A percentile compares a stretch with the other conserved stretches of the same genome.
These are phyloP conservation scores for Lentinula lateritia DNA, from an alignment of 768 basidiomycete species.

Conservation along the genomic window DNA sequence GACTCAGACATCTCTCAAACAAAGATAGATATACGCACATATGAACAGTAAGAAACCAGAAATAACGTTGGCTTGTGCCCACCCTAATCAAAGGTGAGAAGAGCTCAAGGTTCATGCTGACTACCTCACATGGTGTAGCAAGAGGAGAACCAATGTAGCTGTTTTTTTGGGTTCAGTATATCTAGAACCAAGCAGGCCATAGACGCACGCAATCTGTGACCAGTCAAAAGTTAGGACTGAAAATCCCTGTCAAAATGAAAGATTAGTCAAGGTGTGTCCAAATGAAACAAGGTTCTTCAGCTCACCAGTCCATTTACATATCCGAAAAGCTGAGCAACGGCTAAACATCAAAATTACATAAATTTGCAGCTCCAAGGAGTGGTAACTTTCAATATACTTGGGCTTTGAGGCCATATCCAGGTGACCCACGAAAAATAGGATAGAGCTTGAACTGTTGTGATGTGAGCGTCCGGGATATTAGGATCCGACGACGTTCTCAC, in stretches of 20 bases:
- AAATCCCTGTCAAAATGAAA: background rate
- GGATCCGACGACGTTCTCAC: conserved; percentile 15
- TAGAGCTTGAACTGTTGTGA: conserved; percentile 36
- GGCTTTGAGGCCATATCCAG: conserved; percentile 44
- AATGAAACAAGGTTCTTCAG: background rate
- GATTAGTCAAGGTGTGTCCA: background rate
- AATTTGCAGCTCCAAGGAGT: background rate
- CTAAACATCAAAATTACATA: background rate
- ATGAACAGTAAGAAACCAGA: conserved; percentile 60
- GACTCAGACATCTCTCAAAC: conserved; percentile 9
- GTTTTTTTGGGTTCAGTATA: background rate
- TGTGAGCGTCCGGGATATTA: background rate
- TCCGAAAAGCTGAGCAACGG: conserved; percentile 9
- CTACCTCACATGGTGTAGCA: conserved; percentile 41
- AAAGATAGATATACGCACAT: conserved; percentile 32
- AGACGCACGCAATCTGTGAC: conserved; percentile 38
- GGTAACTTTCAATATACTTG: conserved; percentile 27
- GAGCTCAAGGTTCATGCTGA: background rate
- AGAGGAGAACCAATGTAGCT: conserved; percentile 43
- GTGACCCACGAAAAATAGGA: conserved; percentile 58
- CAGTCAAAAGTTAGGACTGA: conserved; percentile 51
- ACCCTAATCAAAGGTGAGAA: conserved; percentile 37
- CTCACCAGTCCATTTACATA: conserved; percentile 5
- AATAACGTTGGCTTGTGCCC: conserved; percentile 70
- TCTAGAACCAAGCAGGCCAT: conserved; percentile 8